Evolutionary conservation across 257 asterid species (phyloP), one percentile per base, ranked within the genome.

Genomic region (Forsythia viridissima): DNA sequence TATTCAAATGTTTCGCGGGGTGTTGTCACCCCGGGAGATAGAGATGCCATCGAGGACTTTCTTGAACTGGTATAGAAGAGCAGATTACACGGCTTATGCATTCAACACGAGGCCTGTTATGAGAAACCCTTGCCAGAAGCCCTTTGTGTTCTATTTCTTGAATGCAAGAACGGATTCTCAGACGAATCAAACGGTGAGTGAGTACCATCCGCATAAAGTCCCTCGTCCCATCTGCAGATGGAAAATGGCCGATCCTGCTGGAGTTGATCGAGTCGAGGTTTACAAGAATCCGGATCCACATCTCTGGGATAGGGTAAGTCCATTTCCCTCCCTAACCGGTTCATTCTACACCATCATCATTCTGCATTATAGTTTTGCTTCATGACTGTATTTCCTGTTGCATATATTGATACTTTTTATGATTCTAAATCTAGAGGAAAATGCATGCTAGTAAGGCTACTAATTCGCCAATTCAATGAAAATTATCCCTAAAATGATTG

Each of bases 1-100:
- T 0, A 73, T 91, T 73, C 95, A 91, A 72, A 82, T 91, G 21
- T 83, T 89, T 66, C 90, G 95, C 0, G 95, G 95, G 81, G 86
- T 84, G 11, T 66, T 91, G 73, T 91, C 96, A 2, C 93, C 96
- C 24, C 73, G 96, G 2, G 96, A 91, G 82, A 81, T 91, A 0
- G 96, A 91, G 85, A 91, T 91, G 93, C 96, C 96, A 2, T 77
- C 96, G 0, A 82, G 96, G 46, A 91, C 96, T 8, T 91, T 90
- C 84, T 79, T 90, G 86, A 90, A 90, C 72, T 90, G 95, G 95
- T 90, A 90, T 34, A 87, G 76, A 81, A 77, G 93, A 43, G 93
- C 96, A 0, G 96, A 91, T 79, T 91, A 87, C 80, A 91, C 82
- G 0, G 93, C 93, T 0, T 91, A 91, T 66, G 90, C 96, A 0